Conservation (phyloP, 805 yeast species). For the Suhomyces faveliae region DNA sequence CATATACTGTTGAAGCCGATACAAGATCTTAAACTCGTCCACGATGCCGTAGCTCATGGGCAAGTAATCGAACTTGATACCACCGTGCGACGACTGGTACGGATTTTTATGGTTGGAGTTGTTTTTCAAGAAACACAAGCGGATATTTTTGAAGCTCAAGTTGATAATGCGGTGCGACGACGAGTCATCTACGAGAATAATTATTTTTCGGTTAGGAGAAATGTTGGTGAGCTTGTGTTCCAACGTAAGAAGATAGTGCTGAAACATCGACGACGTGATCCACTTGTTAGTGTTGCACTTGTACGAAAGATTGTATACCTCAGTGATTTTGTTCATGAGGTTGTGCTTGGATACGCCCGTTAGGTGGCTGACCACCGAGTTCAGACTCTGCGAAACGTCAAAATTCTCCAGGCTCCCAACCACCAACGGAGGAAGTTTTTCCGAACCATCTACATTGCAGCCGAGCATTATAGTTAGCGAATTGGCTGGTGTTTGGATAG, state of each 20-base stretch:
- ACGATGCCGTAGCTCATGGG: constrained; percentile 67
- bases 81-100: constrained; percentile 34
- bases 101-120: constrained; percentile 39
- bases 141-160: constrained; percentile 35
- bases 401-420: constrained; percentile 57
- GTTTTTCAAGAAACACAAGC: constrained; percentile 37
- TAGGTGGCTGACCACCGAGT: constrained; percentile 15
- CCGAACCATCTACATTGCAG: constrained; percentile 60
- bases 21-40: constrained; percentile 58
- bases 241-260: constrained; percentile 57
- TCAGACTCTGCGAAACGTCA: constrained; percentile 31
- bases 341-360: constrained; percentile 12
- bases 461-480: constrained; percentile 58
- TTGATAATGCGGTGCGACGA: constrained; percentile 57
- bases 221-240: constrained; percentile 54
- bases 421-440: constrained; percentile 57
- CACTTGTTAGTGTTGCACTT: constrained; percentile 61
- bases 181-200: constrained; percentile 59
- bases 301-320: constrained; percentile 51
- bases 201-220: constrained; percentile 46
- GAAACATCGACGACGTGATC: constrained; percentile 62
- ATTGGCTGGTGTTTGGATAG: constrained; percentile 36
- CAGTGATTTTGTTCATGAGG: constrained; percentile 41
- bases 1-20: constrained; percentile 56
- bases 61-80: constrained; percentile 50